Base-by-base conservation (phyloP, 305 asterid species). In the Petunia hybrid region DNA sequence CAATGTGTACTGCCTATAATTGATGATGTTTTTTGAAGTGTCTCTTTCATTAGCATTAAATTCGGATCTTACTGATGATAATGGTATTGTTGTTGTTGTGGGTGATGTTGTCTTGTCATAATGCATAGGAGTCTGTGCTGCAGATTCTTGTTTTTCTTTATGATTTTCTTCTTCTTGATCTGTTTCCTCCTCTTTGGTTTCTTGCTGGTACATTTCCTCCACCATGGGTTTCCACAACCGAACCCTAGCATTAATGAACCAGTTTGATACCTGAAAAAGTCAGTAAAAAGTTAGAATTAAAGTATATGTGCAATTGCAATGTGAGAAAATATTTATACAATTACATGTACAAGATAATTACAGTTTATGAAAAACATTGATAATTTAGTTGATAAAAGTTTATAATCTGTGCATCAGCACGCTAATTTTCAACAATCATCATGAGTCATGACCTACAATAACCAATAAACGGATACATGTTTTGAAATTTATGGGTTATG, bases 201-300 rank as follows among this genome's bases (percentile, higher is more conserved):
- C 97, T 8, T 92, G 90, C 22, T 93, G 92, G 90, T 91, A 93
- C 89, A 93, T 93, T 45, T 93, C 95, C 82, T 93, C 97, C 77
- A 93, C 94, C 97, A 93, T 93, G 8, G 97, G 97, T 84, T 93
- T 93, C 97, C 97, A 93, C 45, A 93, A 87, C 38, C 97, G 89
- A 84, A 93, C 97, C 92, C 97, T 88, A 81, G 97, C 97, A 89
- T 93, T 93, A 84, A 93, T 93, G 89, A 93, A 93, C 97, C 97
- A 93, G 82, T 93, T 93, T 45, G 98, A 91, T 14, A 93, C 98
- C 98, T 93, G 89, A 48, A 76, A 77, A 79, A 12, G 31, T 22
- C 31, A 2, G 0, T 5, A 4, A 9, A 2, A 0, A 14, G 1
- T n/a, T n/a, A 1, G 36, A 35, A 2, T 1, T 0, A 1, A 2